A percentile compares a stretch with the other conserved stretches of the same genome.
Evolutionary conservation across 1,284 basidiomycete genomes (phyloP).

Genomic region (Tausonia pullulans): DNA sequence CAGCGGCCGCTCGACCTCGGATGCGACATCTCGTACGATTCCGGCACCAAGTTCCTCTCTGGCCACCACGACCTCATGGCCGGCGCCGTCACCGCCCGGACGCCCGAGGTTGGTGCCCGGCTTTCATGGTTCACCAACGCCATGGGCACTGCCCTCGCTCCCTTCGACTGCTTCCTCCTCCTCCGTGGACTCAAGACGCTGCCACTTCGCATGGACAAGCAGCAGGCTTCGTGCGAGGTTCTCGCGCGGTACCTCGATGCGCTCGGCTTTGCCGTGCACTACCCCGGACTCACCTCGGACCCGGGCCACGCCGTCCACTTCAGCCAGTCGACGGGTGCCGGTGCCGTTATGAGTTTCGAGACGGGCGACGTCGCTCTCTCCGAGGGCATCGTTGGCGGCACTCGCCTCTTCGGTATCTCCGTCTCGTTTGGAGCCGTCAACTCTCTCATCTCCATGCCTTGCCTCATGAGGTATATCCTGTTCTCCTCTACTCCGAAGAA

Average conservation of each 20-base stretch:
- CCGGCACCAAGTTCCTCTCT: conserved; percentile 92
- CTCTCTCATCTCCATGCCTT: conserved; percentile 97
- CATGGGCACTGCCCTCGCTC: conserved; percentile 92
- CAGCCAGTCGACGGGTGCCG: conserved; percentile 76
- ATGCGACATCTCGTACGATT: conserved; percentile 95
- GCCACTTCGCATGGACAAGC: conserved; percentile 90
- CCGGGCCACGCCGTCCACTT: conserved; percentile 79
- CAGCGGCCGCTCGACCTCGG: conserved; percentile 72
- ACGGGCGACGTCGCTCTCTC: conserved; percentile 85
- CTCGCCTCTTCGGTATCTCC: conserved; percentile 91
- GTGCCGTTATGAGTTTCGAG: conserved; percentile 88
- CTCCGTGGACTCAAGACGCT: conserved; percentile 94
- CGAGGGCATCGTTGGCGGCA: conserved; percentile 84
- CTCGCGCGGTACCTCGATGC: conserved; percentile 79
- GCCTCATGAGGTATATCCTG: conserved; percentile 87
- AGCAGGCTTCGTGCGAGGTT: conserved; percentile 69
- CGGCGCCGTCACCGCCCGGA: conserved; percentile 81
- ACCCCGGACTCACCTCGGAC: conserved; percentile 78
- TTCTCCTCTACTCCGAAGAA: background rate
- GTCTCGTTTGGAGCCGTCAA: conserved; percentile 98
- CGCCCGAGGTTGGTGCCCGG: conserved; percentile 80
- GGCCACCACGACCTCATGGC: conserved; percentile 99
- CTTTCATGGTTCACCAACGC: conserved; percentile 89
- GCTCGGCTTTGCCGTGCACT: conserved; percentile 87
- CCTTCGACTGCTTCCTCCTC: conserved; percentile 92